Evolutionary conservation across 352 stramenopile species (phyloP), one percentile per base, ranked within the genome.

Genomic region (Globisporangium uncinulatum): DNA sequence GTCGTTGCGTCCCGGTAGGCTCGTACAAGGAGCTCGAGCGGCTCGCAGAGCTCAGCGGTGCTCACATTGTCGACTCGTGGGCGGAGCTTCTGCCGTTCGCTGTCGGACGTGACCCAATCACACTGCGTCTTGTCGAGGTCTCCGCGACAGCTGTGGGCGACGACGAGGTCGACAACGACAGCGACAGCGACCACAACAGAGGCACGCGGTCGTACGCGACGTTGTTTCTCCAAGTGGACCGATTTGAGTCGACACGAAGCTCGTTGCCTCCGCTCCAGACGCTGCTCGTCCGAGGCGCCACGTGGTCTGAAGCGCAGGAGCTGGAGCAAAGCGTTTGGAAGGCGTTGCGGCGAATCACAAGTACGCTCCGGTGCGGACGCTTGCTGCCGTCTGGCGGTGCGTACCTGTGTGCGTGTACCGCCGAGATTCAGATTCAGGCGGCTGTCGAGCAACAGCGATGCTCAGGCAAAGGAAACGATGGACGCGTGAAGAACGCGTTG

Each of bases 11-110:
- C 13, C 15, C 44, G 6, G 52, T 55, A 5, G 20, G 19, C 8
- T 53, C 51, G 15, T 36, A 51, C 43, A 48, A 45, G 15, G 58
- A 54, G n/a, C 53, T 64, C 2, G n/a, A 10, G 21, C 29, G 24
- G 15, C 39, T 60, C 10, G 58, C 58, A 8, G 17, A 19, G 11
- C 51, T 64, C n/a, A 42, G 58, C 17, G 58, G 36, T 0, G 58
- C 58, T 3, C 34, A 55, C 13, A 55, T 60, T 19, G 44, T 60
- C 31, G 51, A 64, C 13, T 55, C 58, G 19, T 64, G 58, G 58
- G 13, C n/a, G 6, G 59, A 65, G 29, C 14, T 65, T 31, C 19
- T 51, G 14, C 39, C 52, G 3, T 29, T 9, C 11, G 24, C 59
- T 7, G 36, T 65, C 19, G 59, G 59, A 1, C 6, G 10, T 6